These are phyloP conservation scores for Fusarium pseudocircinatum DNA, from an alignment of 2,329 filamentous ascomycete genomes.

Conservation along the genomic window DNA sequence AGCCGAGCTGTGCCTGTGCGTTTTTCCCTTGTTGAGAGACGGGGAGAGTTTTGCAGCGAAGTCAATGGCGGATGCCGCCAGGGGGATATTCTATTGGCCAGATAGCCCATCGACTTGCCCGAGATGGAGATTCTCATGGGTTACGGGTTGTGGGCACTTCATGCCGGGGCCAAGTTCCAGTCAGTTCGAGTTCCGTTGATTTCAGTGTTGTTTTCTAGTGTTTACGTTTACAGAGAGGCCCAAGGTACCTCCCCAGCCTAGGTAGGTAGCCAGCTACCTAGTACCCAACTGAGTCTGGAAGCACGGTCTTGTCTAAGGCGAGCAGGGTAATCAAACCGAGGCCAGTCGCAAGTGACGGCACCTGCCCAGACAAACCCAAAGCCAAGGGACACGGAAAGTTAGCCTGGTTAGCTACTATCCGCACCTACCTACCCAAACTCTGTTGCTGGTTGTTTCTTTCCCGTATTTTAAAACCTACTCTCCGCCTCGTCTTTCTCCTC, in stretches of 20 bases:
- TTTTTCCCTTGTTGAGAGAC: conserved; percentile 30
- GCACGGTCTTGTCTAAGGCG: conserved; percentile 26
- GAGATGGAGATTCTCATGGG: conserved; percentile 14
- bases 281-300: conserved; percentile 22
- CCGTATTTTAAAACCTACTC: conserved; percentile 35
- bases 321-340: conserved; percentile 43
- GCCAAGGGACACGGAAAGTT: conserved; percentile 14
- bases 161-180: conserved; percentile 32
- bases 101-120: background rate
- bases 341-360: conserved; percentile 27
- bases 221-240: background rate
- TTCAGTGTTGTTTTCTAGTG: conserved; percentile 13
- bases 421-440: conserved; percentile 13
- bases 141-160: conserved; percentile 29
- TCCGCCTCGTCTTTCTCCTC: conserved; percentile 16
- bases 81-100: conserved; percentile 15
- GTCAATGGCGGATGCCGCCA: conserved; percentile 25
- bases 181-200: conserved; percentile 13
- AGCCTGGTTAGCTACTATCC: background rate
- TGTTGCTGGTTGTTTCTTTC: conserved; percentile 2
- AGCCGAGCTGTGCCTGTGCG: conserved; percentile 34
- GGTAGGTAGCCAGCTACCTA: background rate
- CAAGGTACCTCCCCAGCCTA: background rate
- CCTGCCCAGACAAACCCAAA: conserved; percentile 37
- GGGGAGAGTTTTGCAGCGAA: conserved; percentile 25